phyloP scores from a whole-genome alignment of 2,329 filamentous ascomycete species.

The Trichoderma gracile region DNA sequence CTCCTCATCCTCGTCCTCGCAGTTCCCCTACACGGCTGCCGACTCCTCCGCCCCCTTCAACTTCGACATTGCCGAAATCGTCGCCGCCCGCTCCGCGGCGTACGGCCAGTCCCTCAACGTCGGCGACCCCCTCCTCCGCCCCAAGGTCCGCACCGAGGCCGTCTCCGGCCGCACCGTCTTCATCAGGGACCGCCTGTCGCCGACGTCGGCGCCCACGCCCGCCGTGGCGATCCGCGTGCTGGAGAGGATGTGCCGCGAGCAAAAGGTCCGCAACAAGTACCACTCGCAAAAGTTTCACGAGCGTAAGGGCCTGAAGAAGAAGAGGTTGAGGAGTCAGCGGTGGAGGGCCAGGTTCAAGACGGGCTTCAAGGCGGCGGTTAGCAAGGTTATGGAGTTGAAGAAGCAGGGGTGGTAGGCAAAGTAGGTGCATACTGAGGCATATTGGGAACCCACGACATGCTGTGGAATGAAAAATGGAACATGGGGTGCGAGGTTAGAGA shows the following conservation, averaged over 20 bases:
- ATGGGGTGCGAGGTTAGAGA: neutral
- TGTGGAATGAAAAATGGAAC: too few relatives aligned
- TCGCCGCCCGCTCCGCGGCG: constrained; percentile 37
- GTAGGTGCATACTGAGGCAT: neutral
- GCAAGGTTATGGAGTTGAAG: constrained; percentile 67
- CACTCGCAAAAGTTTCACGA: constrained; percentile 70
- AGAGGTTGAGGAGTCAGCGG: constrained; percentile 68
- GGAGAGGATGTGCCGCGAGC: constrained; percentile 45
- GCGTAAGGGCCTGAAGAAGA: constrained; percentile 72
- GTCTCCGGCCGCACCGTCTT: constrained; percentile 45
- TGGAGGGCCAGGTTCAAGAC: constrained; percentile 69
- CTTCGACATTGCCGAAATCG: constrained; percentile 41
- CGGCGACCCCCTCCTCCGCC: constrained; percentile 33
- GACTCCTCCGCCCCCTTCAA: constrained; percentile 28
- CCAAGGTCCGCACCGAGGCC: constrained; percentile 36
- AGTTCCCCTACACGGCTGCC: constrained; percentile 35
- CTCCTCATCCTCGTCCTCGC: too few relatives aligned
- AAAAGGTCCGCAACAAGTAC: constrained; percentile 59
- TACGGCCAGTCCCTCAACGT: constrained; percentile 30
- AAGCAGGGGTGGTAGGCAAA: constrained; percentile 71
- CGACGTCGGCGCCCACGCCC: constrained; percentile 42
- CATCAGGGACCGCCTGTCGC: constrained; percentile 35
- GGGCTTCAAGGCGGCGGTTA: constrained; percentile 66
- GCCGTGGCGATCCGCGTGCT: constrained; percentile 49
- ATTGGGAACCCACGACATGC: too few relatives aligned